These are phyloP conservation scores for Botrytis fragariae DNA, from an alignment of 2,329 filamentous ascomycete species.

Conservation along the genomic window DNA sequence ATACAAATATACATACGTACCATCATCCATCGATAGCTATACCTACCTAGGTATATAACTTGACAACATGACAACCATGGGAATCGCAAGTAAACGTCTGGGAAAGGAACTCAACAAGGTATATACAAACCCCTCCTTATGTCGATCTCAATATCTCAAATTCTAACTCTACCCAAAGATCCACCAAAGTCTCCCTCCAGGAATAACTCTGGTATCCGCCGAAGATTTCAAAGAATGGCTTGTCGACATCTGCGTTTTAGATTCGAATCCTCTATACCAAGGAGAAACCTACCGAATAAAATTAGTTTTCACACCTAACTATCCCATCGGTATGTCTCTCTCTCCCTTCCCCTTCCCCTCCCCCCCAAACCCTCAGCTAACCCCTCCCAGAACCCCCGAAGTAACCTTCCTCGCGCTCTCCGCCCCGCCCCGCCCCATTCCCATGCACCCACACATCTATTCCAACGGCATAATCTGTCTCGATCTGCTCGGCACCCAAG, in stretches of 20 bases:
- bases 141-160: not conserved
- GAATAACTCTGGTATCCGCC: slow-evolving; percentile 75
- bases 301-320: slow-evolving; percentile 78
- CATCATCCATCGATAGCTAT: not conserved
- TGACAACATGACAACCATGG: not conserved
- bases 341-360: slow-evolving; percentile 58
- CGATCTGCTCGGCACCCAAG: slow-evolving; percentile 80
- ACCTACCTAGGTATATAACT: not conserved
- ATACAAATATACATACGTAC: not conserved
- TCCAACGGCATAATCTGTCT: slow-evolving; percentile 91
- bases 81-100: slow-evolving; percentile 54
- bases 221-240: slow-evolving; percentile 87
- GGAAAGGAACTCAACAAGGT: slow-evolving; percentile 61
- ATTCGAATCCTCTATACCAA: slow-evolving; percentile 83
- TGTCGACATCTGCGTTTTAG: slow-evolving; percentile 87
- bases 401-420: slow-evolving; percentile 69
- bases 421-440: slow-evolving; percentile 55
- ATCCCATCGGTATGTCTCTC: slow-evolving; percentile 74
- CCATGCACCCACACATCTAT: slow-evolving; percentile 97
- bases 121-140: slow-evolving; percentile 15
- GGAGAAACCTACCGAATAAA: slow-evolving; percentile 79
- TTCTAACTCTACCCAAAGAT: slow-evolving; percentile 29
- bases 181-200: slow-evolving; percentile 49
- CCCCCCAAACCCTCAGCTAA: slow-evolving; percentile 59
- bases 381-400: slow-evolving; percentile 79